A percentile compares a stretch with the other conserved stretches of the same genome.
Conservation (phyloP, 1,284 basidiomycete species). For the Trichosporon sp. region DNA sequence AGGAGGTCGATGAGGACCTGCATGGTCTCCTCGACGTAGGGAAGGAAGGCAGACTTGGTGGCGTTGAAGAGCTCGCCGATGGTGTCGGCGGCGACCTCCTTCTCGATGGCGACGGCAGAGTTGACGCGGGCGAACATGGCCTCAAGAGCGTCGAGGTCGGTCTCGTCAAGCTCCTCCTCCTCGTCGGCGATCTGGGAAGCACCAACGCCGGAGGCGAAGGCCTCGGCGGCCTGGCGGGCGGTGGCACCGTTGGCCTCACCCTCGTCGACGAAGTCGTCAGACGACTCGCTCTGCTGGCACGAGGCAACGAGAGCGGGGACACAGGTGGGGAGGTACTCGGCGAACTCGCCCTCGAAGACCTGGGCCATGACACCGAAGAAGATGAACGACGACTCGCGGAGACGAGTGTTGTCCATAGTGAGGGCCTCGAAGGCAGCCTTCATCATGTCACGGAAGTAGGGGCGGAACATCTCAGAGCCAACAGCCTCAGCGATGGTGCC, state of each 20-base stretch:
- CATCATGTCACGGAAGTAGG: constrained; percentile 96
- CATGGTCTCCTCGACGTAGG: constrained; percentile 66
- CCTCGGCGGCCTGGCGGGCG: constrained; percentile 42
- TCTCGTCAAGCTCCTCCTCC: constrained; percentile 69
- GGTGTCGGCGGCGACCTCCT: constrained; percentile 97
- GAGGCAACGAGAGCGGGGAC: constrained; percentile 81
- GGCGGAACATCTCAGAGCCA: constrained; percentile 87
- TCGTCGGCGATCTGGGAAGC: constrained; percentile 54
- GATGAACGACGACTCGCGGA: constrained; percentile 95
- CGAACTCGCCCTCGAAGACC: constrained; percentile 93
- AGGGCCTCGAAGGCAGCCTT: constrained; percentile 88
- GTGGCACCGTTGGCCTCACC: constrained; percentile 39
- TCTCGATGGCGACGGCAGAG: constrained; percentile 96
- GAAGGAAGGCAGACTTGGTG: constrained; percentile 80
- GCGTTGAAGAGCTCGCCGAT: constrained; percentile 85
- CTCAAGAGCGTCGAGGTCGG: constrained; percentile 74
- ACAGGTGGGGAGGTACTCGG: constrained; percentile 77
- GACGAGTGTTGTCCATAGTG: constrained; percentile 73
- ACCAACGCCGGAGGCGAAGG: constrained; percentile 63
- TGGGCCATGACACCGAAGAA: constrained; percentile 98
- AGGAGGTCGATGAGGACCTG: constrained; percentile 78
- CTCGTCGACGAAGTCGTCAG: constrained; percentile 66
- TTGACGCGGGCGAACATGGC: constrained; percentile 64
- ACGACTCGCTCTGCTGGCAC: constrained; percentile 65
- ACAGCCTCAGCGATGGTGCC: constrained; percentile 98